Conservation (phyloP, 1,139 yeast species). For the Candida labiduridarum region DNA sequence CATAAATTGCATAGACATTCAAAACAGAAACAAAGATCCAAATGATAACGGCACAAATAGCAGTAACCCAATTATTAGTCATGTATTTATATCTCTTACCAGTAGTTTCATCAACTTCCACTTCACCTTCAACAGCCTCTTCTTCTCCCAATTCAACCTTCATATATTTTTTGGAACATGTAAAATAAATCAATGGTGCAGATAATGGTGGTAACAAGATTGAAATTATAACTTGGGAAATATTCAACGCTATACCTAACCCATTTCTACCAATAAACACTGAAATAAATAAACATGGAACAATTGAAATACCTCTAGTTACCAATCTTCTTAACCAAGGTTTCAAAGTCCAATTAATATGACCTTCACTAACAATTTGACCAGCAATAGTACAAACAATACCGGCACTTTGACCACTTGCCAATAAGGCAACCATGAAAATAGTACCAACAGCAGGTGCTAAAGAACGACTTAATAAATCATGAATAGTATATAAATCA, state of each 20-base stretch:
- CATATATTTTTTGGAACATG: slow-evolving; percentile 67
- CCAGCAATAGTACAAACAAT: slow-evolving; percentile 88
- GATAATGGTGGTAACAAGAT: slow-evolving; percentile 72
- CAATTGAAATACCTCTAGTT: slow-evolving; percentile 69
- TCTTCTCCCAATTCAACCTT: slow-evolving; percentile 37
- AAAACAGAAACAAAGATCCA: slow-evolving; percentile 69
- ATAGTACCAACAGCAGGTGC: slow-evolving; percentile 77
- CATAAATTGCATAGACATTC: slow-evolving; percentile 71
- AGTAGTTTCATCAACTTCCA: slow-evolving; percentile 12
- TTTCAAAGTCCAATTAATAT: slow-evolving; percentile 68
- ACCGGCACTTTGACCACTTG: slow-evolving; percentile 83
- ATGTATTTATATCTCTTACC: slow-evolving; percentile 42
- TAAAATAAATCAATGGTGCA: slow-evolving; percentile 77
- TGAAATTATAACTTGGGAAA: slow-evolving; percentile 76
- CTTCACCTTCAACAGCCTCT: slow-evolving; percentile 13
- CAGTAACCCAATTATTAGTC: slow-evolving; percentile 64
- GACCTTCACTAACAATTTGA: slow-evolving; percentile 84
- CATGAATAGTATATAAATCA: slow-evolving; percentile 71
- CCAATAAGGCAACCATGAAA: slow-evolving; percentile 73
- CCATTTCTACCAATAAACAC: slow-evolving; percentile 67
- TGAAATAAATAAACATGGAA: slow-evolving; percentile 71
- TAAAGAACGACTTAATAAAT: slow-evolving; percentile 54
- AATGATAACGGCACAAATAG: slow-evolving; percentile 45
- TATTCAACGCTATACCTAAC: slow-evolving; percentile 63
- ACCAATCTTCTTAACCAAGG: slow-evolving; percentile 79